These are phyloP conservation scores for Sugiyamaella grinbergsii DNA, from an alignment of 1,139 yeast species.

Conservation along the genomic window DNA sequence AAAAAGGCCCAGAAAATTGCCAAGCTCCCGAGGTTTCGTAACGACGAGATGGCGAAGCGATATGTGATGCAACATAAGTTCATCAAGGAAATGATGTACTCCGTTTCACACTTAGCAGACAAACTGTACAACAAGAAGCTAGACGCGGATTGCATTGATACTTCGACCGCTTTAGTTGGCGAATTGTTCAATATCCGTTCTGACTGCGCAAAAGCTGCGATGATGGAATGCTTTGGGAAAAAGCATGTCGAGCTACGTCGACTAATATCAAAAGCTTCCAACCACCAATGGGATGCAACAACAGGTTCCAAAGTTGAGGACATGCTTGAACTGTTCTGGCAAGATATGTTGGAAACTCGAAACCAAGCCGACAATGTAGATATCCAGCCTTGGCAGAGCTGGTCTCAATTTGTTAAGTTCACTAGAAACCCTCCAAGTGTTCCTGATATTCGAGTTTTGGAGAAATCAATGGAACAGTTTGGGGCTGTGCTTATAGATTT, in stretches of 20 bases:
- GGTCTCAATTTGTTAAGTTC: conserved; percentile 6
- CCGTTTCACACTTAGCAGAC: neutral
- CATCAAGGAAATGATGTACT: neutral
- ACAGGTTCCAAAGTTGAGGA: neutral
- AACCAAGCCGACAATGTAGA: neutral
- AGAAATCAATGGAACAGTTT: conserved; percentile 7
- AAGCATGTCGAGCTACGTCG: conserved; percentile 5
- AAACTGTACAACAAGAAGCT: conserved; percentile 2
- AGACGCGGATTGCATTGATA: neutral
- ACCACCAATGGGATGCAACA: conserved; percentile 7
- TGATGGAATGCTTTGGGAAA: conserved; percentile 1
- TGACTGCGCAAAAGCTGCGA: conserved; percentile 1
- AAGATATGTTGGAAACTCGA: neutral
- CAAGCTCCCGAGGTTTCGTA: too few relatives aligned
- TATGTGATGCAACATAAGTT: conserved; percentile 12
- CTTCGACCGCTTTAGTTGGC: neutral
- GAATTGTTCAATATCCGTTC: conserved; percentile 6
- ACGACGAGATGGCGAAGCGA: neutral
- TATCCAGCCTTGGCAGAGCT: conserved; percentile 3
- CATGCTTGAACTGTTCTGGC: conserved; percentile 1
- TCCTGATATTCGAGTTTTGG: conserved; percentile 10
- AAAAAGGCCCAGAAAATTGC: neutral
- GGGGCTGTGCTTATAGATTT: neutral
- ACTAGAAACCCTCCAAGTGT: conserved; percentile 13
- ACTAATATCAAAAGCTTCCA: neutral